Base-by-base conservation (phyloP, 2,329 filamentous ascomycete species). In the Trichoderma lentiforme region DNA sequence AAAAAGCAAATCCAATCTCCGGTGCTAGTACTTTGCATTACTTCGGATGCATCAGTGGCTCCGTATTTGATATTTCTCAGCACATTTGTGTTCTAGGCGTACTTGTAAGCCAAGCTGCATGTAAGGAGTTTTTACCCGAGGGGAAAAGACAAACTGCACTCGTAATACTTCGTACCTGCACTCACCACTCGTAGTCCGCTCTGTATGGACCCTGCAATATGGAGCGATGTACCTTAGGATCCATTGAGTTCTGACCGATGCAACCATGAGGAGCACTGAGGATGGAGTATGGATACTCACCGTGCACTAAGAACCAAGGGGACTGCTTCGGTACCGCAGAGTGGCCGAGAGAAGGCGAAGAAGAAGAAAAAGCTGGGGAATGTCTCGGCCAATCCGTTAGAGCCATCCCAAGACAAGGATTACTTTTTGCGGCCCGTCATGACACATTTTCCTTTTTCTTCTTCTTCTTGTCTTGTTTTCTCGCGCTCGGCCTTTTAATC, bases 201-300 rank as follows among this genome's bases (percentile, higher is more conserved):
- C 43, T 51, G n/a, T 51, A 51, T 18, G n/a, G 43, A 53, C 63
- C 39, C 28, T 47, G 28, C 24, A 39, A 32, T 32, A 47, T 36
- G 65, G 14, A 60, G 56, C 56, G 18, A 1, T 14, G n/a, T 15
- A 43, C 39, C 39, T 43, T 43, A 9, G 65, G 65, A 69, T 60
- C 56, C 56, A 69, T 69, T 60, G 56, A 51, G 65, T 69, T 56
- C 65, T 69, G 53, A 69, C 65, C 18, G 56, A 60, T 69, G 65
- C 56, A 34, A 61, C 65, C 34, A 65, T 32, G 32, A 53, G 43
- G 43, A 53, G 43, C 47, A 36, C 5, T 9, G 47, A 66, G 47
- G 47, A 32, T 30, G 18, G 62, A 47, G 28, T n/a, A 58, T 67
- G 64, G 51, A 58, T 43, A 43, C 24, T 34, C 64, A n/a, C 24